Conservation (phyloP, 768 basidiomycete species). For the Suillus luteus region DNA sequence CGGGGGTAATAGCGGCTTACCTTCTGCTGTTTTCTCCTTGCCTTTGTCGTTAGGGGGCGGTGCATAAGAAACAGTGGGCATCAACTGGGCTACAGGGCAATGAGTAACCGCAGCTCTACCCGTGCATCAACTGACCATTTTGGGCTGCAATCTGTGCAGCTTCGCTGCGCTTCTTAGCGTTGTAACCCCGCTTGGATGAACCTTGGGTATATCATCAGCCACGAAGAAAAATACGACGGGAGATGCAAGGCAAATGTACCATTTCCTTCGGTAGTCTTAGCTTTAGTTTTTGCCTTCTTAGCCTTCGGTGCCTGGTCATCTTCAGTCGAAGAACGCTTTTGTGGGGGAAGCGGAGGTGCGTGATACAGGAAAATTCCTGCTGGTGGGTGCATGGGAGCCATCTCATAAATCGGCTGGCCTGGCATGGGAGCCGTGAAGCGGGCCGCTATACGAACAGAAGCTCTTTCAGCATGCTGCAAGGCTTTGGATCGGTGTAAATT, state of each 20-base stretch:
- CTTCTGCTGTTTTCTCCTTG: slow-evolving; percentile 45
- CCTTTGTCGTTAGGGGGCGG: slow-evolving; percentile 41
- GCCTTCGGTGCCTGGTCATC: slow-evolving; percentile 45
- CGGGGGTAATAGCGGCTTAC: slow-evolving; percentile 28
- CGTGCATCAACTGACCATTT: slow-evolving; percentile 48
- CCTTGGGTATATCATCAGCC: slow-evolving; percentile 21
- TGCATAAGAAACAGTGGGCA: slow-evolving; percentile 47
- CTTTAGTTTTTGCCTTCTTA: slow-evolving; percentile 48
- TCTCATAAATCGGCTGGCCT: slow-evolving; percentile 35
- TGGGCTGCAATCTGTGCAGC: slow-evolving; percentile 65
- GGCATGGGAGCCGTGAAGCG: slow-evolving; percentile 42
- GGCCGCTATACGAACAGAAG: slow-evolving; percentile 59
- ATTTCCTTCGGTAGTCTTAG: slow-evolving; percentile 37
- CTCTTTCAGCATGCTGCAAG: slow-evolving; percentile 56
- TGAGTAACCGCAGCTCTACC: slow-evolving; percentile 20
- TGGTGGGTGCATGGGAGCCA: slow-evolving; percentile 34
- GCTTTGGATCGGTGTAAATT: slow-evolving; percentile 35
- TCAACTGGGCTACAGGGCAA: slow-evolving; percentile 42
- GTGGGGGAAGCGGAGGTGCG: slow-evolving; percentile 32
- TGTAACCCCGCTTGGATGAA: slow-evolving; percentile 66
- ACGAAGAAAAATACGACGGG: slow-evolving; percentile 18
- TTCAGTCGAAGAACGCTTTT: slow-evolving; percentile 41
- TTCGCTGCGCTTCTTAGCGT: slow-evolving; percentile 71
- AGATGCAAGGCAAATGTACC: slow-evolving; percentile 24
- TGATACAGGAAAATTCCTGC: slow-evolving; percentile 30